phyloP scores from a whole-genome alignment of 75 land plant genomes.

The Selaginella moellendorffii region DNA sequence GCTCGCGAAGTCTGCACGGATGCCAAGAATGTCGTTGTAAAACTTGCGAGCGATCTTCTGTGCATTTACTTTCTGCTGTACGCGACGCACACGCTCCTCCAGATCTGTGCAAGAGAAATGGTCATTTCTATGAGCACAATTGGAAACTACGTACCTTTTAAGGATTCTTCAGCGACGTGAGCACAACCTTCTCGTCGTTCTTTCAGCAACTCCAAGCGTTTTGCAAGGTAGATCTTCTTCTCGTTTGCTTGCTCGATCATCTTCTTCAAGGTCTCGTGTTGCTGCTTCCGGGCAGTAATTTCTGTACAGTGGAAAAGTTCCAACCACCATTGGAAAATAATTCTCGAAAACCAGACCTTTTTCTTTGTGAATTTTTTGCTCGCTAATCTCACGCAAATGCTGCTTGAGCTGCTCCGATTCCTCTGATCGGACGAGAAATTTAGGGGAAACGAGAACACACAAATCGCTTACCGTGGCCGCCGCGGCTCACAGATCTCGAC shows the following conservation, averaged over 20 bases:
- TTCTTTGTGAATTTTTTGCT: not conserved
- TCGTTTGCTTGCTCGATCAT: conserved; percentile 6
- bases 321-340: not conserved
- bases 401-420: not conserved
- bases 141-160: not conserved
- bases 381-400: not conserved
- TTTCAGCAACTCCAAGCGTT: not conserved
- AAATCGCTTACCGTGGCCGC: too few species aligned
- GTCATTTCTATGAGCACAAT: not conserved
- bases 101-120: not conserved
- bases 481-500: too few species aligned
- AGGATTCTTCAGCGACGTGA: not conserved
- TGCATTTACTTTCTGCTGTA: not conserved
- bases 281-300: not conserved
- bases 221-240: not conserved
- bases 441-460: too few species aligned
- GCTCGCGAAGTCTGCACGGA: not conserved
- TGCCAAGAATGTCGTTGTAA: not conserved
- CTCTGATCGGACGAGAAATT: too few species aligned
- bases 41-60: not conserved
- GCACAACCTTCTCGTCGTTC: not conserved
- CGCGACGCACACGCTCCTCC: not conserved
- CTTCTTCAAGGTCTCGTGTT: not conserved
- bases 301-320: too few species aligned
- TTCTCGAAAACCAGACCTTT: not conserved